Base-by-base conservation (phyloP, 2,329 filamentous ascomycete species). In the Paecilomyces sp. region DNA sequence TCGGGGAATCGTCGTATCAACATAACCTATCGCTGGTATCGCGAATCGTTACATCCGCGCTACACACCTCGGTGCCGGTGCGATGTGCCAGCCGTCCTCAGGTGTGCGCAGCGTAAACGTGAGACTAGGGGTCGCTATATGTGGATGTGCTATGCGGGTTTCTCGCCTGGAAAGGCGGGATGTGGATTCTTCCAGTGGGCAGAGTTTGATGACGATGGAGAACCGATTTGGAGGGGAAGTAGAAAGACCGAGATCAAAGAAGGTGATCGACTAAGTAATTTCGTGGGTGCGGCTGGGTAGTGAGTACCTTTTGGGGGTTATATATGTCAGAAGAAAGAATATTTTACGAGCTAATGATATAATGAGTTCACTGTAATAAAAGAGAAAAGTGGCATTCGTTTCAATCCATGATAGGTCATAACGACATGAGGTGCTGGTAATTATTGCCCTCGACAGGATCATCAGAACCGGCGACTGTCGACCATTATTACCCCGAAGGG, bases 1-100 rank as follows among this genome's bases (percentile, higher is more conserved):
- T 84, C 92, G 0, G 88, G 88, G 0, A 92, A 87, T 66, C 87
- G 85, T 63, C 83, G 94, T 50, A 92, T 99, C 67, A 97, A 97
- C 70, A 84, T 99, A 71, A 99, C 94, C 0, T 99, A 97, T 74
- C 86, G 94, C 6, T 88, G 90, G 76, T 97, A 96, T 74, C 87
- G 89, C 54, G 80, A 85, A 15, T 86, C 81, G 53, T 82, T 97
- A 63, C 89, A 94, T 70, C 93, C 94, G 0, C 83, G 80, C 1
- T 81, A 84, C 66, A 97, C 90, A 0, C 92, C 92, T 0, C 84
- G 81, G 58, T 99, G 94, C 71, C 82, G 80, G 34, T 97, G 93
- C 67, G 81, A 82, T 0, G 81, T 92, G 3, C 85, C 90, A 9
- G 79, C 80, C 2, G 83, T 87, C 8, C 77, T 97, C 63, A 82